Conservation (phyloP, 768 basidiomycete genomes). For the Aureoboletus auriporus region DNA sequence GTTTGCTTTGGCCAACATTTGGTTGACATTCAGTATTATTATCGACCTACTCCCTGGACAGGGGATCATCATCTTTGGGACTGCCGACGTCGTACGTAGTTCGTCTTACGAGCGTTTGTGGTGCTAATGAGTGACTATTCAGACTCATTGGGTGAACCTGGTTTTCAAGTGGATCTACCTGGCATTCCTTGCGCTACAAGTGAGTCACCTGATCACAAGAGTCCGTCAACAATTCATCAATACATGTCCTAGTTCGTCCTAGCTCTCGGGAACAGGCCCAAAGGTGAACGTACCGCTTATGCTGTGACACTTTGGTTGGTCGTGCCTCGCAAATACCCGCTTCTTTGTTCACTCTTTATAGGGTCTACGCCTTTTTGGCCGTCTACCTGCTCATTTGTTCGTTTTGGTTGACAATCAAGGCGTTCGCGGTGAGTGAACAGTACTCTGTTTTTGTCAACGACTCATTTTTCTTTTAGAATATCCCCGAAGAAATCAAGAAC, state of each 20-base stretch:
- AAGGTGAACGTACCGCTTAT: slow-evolving; percentile 79
- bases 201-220: slow-evolving; percentile 17
- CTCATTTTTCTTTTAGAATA: slow-evolving; percentile 35
- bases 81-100: slow-evolving; percentile 54
- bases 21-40: slow-evolving; percentile 95
- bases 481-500: slow-evolving; percentile 47
- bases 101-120: neutral
- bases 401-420: slow-evolving; percentile 73
- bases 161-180: slow-evolving; percentile 86
- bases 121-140: neutral
- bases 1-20: slow-evolving; percentile 90
- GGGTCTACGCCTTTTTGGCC: slow-evolving; percentile 82
- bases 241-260: slow-evolving; percentile 50
- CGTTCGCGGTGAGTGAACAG: slow-evolving; percentile 58
- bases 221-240: neutral
- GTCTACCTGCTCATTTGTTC: slow-evolving; percentile 87
- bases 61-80: slow-evolving; percentile 66
- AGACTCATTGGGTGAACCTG: slow-evolving; percentile 87
- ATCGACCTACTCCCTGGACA: slow-evolving; percentile 74
- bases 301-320: slow-evolving; percentile 65
- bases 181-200: slow-evolving; percentile 76
- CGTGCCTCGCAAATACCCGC: neutral
- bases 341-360: slow-evolving; percentile 22
- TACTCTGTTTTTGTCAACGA: neutral
- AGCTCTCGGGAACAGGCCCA: slow-evolving; percentile 78